Base-by-base conservation (phyloP, 2,329 filamentous ascomycete species). In the Ophiosphaerella narmari region DNA sequence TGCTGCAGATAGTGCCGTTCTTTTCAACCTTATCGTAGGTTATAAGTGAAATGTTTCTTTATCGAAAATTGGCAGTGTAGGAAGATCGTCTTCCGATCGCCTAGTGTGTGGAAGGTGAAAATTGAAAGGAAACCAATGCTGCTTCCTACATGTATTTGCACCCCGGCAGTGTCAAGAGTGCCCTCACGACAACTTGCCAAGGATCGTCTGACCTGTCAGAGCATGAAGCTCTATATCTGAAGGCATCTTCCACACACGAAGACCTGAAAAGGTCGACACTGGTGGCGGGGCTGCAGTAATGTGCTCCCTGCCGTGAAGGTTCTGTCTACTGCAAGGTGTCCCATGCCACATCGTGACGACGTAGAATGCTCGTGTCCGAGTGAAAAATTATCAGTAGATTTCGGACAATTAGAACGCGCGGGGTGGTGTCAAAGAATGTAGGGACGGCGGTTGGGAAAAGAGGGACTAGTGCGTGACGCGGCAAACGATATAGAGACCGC, bases 211-310 rank as follows among this genome's bases (percentile, higher is more conserved):
- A 62, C 49, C 64, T 68, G 50, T 62, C 60, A 48, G 52, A 62
- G 58, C 50, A 37, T 43, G 7, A 51, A 43, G 39, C 57, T 59
- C 50, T 42, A 62, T 57, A 54, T 61, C 66, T 60, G 60, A 49
- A 64, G 64, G 63, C 57, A 40, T 68, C 65, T 61, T 60, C 59
- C 58, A 64, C 62, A 31, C 57, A 33, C 50, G 48, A 49, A 43
- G 41, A 45, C 57, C 62, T 64, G 46, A 65, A 35, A 65, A 65
- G 59, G 56, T 39, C 26, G 50, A 48, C 60, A 61, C 60, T 53
- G 59, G 60, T 62, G 54, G 57, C 49, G 62, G 62, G 59, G 59
- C 38, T 50, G 35, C 57, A 55, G 11, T 13, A 11, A 47, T 5
- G 31, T 57, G 54, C 43, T 48, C 59, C 62, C 62, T 64, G 53